Evolutionary conservation across 352 stramenopile species (phyloP).

Genomic region (Pythium aquatile): DNA sequence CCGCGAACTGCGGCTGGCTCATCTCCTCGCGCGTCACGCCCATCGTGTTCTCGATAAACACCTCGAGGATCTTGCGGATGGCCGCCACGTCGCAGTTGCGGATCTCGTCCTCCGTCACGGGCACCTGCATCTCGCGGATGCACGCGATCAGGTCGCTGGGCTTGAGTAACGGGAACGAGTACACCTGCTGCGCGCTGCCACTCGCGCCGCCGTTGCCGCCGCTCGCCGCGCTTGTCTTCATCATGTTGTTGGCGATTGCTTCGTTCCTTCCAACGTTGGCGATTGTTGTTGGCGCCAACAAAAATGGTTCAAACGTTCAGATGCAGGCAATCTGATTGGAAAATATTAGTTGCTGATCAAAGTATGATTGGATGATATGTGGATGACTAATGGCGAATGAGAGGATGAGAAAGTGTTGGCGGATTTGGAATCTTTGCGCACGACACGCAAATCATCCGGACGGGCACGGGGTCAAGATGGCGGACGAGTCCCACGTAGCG

Average conservation of each 20-base stretch:
- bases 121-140: constrained; percentile 89
- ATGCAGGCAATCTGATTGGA: constrained; percentile 2
- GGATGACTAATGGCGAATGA: not conserved
- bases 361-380: not conserved
- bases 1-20: constrained; percentile 86
- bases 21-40: constrained; percentile 91
- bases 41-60: constrained; percentile 89
- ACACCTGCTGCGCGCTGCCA: constrained; percentile 30
- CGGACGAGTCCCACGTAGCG: constrained; percentile 4
- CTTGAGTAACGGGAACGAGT: constrained; percentile 94
- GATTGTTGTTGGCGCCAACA: constrained; percentile 12
- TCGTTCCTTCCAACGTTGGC: not conserved
- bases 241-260: constrained; percentile 9
- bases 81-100: constrained; percentile 62
- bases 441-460: not conserved
- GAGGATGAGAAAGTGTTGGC: not conserved
- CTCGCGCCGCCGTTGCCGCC: not conserved
- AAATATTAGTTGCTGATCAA: not conserved
- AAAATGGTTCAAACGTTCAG: constrained; percentile 15
- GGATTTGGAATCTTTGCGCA: constrained; percentile 3
- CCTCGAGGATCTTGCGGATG: constrained; percentile 88
- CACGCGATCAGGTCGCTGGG: constrained; percentile 91
- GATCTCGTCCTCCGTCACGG: constrained; percentile 88
- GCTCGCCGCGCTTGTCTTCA: not conserved
- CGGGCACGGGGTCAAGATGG: constrained; percentile 3